Evolutionary conservation across 1,284 basidiomycete species (phyloP).

Genomic region (Ceraceosorus bombacis): DNA sequence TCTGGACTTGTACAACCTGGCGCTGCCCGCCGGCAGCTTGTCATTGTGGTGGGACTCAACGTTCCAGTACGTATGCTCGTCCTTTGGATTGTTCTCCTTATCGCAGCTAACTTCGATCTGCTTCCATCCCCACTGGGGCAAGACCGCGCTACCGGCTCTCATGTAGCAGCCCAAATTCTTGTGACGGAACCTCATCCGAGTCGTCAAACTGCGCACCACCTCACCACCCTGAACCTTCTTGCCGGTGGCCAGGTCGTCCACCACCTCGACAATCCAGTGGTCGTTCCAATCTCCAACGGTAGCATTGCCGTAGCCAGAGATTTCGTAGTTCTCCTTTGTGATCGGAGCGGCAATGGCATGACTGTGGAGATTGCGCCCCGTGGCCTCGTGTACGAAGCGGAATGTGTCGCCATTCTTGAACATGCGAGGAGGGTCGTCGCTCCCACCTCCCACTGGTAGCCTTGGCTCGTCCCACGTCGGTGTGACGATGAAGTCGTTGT

Average conservation of each 20-base stretch:
- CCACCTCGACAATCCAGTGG: slow-evolving; percentile 86
- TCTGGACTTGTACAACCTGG: slow-evolving; percentile 76
- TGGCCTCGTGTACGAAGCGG: slow-evolving; percentile 71
- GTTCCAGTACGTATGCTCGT: slow-evolving; percentile 93
- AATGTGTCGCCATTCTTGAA: slow-evolving; percentile 71
- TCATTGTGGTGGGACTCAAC: slow-evolving; percentile 96
- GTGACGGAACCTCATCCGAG: slow-evolving; percentile 77
- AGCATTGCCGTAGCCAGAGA: slow-evolving; percentile 82
- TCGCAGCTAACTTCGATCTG: slow-evolving; percentile 93
- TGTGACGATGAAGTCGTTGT: slow-evolving; percentile 83
- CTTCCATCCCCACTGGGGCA: slow-evolving; percentile 99
- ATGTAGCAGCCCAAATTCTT: slow-evolving; percentile 62
- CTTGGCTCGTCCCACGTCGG: slow-evolving; percentile 65
- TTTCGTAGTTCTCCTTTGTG: slow-evolving; percentile 82
- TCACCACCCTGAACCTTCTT: slow-evolving; percentile 57
- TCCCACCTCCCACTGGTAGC: slow-evolving; percentile 23
- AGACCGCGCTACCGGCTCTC: slow-evolving; percentile 73
- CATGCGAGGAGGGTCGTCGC: slow-evolving; percentile 52
- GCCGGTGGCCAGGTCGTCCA: slow-evolving; percentile 63
- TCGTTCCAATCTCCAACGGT: slow-evolving; percentile 81
- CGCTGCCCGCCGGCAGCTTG: slow-evolving; percentile 76
- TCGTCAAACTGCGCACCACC: slow-evolving; percentile 79
- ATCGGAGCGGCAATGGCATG: slow-evolving; percentile 80
- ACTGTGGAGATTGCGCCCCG: slow-evolving; percentile 85
- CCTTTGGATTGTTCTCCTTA: slow-evolving; percentile 73